These are phyloP conservation scores for Lactifluus piperatus DNA, from an alignment of 768 basidiomycete genomes.

Conservation along the genomic window DNA sequence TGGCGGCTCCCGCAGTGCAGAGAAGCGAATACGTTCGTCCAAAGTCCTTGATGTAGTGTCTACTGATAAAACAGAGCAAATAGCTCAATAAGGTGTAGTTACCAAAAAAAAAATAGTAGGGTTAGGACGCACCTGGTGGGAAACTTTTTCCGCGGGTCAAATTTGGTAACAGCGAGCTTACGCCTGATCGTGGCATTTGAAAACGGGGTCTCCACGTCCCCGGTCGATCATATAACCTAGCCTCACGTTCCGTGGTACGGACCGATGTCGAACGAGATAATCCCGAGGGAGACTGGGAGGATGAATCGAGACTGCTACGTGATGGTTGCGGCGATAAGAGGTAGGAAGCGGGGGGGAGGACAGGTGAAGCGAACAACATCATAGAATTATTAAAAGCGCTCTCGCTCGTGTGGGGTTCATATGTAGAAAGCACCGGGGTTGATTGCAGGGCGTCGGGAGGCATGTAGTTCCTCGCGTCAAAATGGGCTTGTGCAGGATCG, in stretches of 20 bases:
- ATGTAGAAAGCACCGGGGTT: not conserved
- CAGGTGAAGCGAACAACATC: conserved; percentile 12
- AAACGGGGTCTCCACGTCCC: conserved; percentile 28
- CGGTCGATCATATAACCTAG: conserved; percentile 15
- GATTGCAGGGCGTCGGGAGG: not conserved
- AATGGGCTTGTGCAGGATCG: not conserved
- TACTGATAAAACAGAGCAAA: not conserved
- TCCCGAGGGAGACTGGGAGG: not conserved
- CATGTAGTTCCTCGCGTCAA: conserved; percentile 11
- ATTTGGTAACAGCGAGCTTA: conserved; percentile 22
- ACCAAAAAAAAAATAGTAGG: not conserved
- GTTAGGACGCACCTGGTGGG: conserved; percentile 14
- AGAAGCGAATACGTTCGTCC: conserved; percentile 25
- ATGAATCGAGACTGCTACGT: not conserved
- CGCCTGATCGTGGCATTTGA: conserved; percentile 22
- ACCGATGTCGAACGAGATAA: conserved; percentile 6
- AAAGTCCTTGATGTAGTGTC: conserved; percentile 19
- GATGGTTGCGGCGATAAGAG: conserved; percentile 7
- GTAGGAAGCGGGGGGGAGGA: conserved; percentile 7
- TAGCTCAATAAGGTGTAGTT: no score
- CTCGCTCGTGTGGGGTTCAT: conserved; percentile 18
- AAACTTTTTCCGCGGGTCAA: conserved; percentile 20
- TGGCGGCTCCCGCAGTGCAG: conserved; percentile 27
- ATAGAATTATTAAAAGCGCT: conserved; percentile 18
- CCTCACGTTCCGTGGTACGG: not conserved